Evolutionary conservation across 306 rosid species (phyloP), one percentile per base, ranked within the genome.

Genomic region (Vicia villosa): DNA sequence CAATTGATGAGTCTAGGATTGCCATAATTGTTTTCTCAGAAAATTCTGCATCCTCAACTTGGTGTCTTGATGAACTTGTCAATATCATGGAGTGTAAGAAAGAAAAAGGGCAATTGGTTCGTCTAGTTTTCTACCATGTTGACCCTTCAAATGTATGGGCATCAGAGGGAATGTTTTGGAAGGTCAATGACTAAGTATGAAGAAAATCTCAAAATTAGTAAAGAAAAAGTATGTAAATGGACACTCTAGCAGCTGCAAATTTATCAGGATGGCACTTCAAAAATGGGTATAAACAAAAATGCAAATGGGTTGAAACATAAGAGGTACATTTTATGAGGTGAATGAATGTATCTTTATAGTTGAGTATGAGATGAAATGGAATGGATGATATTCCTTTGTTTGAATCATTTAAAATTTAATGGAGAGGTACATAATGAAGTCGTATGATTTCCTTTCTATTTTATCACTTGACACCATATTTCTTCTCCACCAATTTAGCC

Each of bases 211-310:
- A 59, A 26, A 2, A 68, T 24, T 8, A 15, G 6, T 13, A 13
- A 37, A 56, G 60, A 50, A 50, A 51, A 15, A 17, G 8, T 14
- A 12, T 19, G 21, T 3, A 61, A 30, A 6, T 77, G 81, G 81
- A 77, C 76, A 1, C 51, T 77, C 5, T 1, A 3, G 15, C 32
- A 14, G 81, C 81, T 14, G 81, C 76, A 21, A 69, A 76, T 42
- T 51, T 76, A 56, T 76, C 75, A 8, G 80, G 75, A 13, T 61
- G 70, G 75, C 75, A 51, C 52, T 69, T 76, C 70, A 51, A 26
- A 69, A 10, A 14, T 50, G 81, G 80, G 80, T 69, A 61, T n/a
- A 10, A 15, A 26, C 40, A 4, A 4, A 3, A 28, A 28, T 28
- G 34, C 34, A 28, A 28, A 28, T 4, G 34, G 34, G 34, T 28